Percentiles rank a stretch among this genome's conserved stretches.
Conservation (phyloP, 108 stramenopile species). For the Skeletonema potamos region DNA sequence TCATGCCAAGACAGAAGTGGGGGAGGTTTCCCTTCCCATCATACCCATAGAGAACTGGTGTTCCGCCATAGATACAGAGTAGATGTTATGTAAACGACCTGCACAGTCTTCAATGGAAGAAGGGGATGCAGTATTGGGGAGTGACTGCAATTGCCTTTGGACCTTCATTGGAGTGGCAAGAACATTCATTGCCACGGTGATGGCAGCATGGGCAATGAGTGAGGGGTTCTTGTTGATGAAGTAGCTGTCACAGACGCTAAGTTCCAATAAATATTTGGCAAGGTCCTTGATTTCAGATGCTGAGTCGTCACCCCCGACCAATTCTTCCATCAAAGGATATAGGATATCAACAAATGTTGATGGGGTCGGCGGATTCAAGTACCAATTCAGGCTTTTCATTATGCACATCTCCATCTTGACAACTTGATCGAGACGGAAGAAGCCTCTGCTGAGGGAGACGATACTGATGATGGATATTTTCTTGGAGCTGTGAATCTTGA, state of each 20-base stretch:
- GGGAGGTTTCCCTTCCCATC: not conserved
- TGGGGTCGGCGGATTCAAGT: constrained; percentile 24
- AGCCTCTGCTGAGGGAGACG: constrained; percentile 5
- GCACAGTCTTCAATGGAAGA: not conserved
- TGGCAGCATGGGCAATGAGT: constrained; percentile 21
- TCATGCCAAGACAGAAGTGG: not conserved
- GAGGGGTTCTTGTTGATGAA: constrained; percentile 10
- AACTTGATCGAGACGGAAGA: constrained; percentile 4
- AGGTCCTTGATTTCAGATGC: not conserved
- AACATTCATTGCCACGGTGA: constrained; percentile 7
- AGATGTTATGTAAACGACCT: not conserved
- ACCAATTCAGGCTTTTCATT: constrained; percentile 11
- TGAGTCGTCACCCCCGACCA: not conserved
- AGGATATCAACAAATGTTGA: constrained; percentile 7
- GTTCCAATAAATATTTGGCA: constrained; percentile 11
- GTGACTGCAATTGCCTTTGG: not conserved
- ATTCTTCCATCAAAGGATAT: not conserved
- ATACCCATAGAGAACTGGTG: not conserved
- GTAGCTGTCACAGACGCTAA: constrained; percentile 12
- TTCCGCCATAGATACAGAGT: not conserved
- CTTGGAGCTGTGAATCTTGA: constrained; percentile 9
- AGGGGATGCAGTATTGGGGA: not conserved
- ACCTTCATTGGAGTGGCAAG: not conserved
- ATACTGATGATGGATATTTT: not conserved
- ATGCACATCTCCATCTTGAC: constrained; percentile 19